Evolutionary conservation across 495 filamentous ascomycete genomes (phyloP), one percentile per base, ranked within the genome.

Genomic region (Hyaloscypha variabilis): DNA sequence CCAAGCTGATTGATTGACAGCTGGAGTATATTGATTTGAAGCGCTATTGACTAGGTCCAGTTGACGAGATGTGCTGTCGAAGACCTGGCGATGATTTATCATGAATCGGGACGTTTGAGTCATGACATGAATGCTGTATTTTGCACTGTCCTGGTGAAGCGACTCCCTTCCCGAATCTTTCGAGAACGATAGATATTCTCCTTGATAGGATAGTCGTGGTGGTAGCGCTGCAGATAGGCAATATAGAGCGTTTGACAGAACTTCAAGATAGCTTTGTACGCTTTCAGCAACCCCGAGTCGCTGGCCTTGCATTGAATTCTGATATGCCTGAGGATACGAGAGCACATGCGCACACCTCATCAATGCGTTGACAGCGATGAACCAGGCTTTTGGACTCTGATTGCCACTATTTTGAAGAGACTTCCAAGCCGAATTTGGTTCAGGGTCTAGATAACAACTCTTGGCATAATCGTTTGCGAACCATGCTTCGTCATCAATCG

Each of bases 381-480:
- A 78, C 77, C 77, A 79, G 21, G 77, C 75, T 49, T 73, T 74
- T 1, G 76, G 63, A 19, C 70, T 70, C 30, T 71, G 57, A 60
- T 77, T 79, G 21, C 72, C 74, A 31, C 65, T 70, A 6, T 70
- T 30, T 53, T 70, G 53, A 2, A 79, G 72, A 8, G 30, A 61
- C 50, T 74, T 77, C 76, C 74, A 77, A 0, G 70, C 68, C 19
- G 62, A 24, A 6, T 53, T 69, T 28, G 70, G 67, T 54, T 76
- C 69, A 11, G 50, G 10, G 8, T 59, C 70, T 46, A 79, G 49
- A 34, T 73, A 73, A 53, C 74, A 76, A 26, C 74, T 77, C 13
- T 65, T 39, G 25, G 63, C 55, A 26, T 68, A 72, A 1, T 64
- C 51, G 17, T 64, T 57, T 14, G 63, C 58, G 60, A 73, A 77